Evolutionary conservation across 2,329 filamentous ascomycete genomes (phyloP).

Genomic region (Ophiostoma sp.): DNA sequence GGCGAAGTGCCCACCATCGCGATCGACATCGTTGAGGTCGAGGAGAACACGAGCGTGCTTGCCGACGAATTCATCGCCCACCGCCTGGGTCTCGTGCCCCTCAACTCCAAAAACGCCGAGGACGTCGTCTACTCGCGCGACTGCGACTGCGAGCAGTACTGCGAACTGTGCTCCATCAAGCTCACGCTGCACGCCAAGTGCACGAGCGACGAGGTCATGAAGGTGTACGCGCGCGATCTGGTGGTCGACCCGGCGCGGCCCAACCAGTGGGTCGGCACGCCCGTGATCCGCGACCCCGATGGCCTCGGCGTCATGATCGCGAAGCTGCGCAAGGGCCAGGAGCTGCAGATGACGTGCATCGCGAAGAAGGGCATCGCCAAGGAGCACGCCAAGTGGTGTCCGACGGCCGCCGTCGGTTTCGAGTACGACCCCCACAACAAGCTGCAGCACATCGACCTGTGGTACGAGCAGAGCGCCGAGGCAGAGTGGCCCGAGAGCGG

Average conservation of each 20-base stretch:
- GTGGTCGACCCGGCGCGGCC: slow-evolving; percentile 63
- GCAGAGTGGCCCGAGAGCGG: slow-evolving; percentile 71
- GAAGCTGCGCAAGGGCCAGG: slow-evolving; percentile 84
- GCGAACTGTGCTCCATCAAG: slow-evolving; percentile 82
- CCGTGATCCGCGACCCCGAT: slow-evolving; percentile 77
- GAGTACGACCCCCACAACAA: slow-evolving; percentile 99
- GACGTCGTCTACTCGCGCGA: slow-evolving; percentile 82
- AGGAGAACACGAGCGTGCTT: slow-evolving; percentile 89
- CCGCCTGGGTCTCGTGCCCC: slow-evolving; percentile 81
- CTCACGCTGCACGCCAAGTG: slow-evolving; percentile 81
- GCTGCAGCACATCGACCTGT: slow-evolving; percentile 82
- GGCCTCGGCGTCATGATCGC: slow-evolving; percentile 78
- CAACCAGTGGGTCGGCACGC: slow-evolving; percentile 70
- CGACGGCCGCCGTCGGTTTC: slow-evolving; percentile 85
- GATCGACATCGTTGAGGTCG: slow-evolving; percentile 89
- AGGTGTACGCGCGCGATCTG: slow-evolving; percentile 86
- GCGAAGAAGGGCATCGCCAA: slow-evolving; percentile 99
- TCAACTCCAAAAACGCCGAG: slow-evolving; percentile 78
- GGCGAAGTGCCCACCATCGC: slow-evolving; percentile 92
- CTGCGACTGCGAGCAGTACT: slow-evolving; percentile 94
- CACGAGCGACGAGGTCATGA: slow-evolving; percentile 81
- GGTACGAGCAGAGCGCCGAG: slow-evolving; percentile 81
- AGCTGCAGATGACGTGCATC: slow-evolving; percentile 82
- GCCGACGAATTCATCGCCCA: slow-evolving; percentile 95
- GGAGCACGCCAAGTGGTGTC: slow-evolving; percentile 97